phyloP scores from a whole-genome alignment of 2,329 filamentous ascomycete species.

The Aspergillus novoparasiticus region DNA sequence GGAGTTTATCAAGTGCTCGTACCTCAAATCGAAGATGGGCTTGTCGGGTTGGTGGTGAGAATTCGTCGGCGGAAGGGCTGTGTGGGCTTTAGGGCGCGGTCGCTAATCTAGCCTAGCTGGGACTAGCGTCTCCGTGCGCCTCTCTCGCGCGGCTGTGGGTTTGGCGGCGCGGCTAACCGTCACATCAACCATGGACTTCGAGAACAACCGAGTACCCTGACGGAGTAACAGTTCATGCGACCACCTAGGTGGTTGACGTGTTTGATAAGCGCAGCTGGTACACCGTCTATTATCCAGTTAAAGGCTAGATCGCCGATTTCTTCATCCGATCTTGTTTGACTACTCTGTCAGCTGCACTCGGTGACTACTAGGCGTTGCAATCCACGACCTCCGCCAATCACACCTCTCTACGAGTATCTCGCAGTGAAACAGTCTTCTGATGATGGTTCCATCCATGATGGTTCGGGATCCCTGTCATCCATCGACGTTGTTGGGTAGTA shows the following conservation, averaged over 20 bases:
- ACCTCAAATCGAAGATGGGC: slow-evolving; percentile 48
- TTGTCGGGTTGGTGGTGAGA: slow-evolving; percentile 47
- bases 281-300: not conserved
- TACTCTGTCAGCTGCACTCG: not conserved
- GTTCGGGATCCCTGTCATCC: not conserved
- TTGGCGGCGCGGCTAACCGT: slow-evolving; percentile 13
- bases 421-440: not conserved
- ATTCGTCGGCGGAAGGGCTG: slow-evolving; percentile 43
- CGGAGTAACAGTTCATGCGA: slow-evolving; percentile 1
- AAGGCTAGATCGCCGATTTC: not conserved
- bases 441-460: not conserved
- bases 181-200: not conserved
- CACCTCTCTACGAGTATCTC: not conserved
- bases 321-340: not conserved
- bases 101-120: slow-evolving; percentile 48
- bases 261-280: not conserved
- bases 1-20: slow-evolving; percentile 35
- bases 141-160: slow-evolving; percentile 15
- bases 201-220: not conserved
- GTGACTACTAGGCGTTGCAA: not conserved
- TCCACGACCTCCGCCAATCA: not conserved
- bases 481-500: not conserved
- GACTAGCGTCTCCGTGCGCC: slow-evolving; percentile 30
- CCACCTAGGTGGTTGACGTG: not conserved
- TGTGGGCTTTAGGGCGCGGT: slow-evolving; percentile 50